A percentile compares a stretch with the other conserved stretches of the same genome.
Conservation (phyloP, 2,329 filamentous ascomycete genomes). For the Cadophora sp. region DNA sequence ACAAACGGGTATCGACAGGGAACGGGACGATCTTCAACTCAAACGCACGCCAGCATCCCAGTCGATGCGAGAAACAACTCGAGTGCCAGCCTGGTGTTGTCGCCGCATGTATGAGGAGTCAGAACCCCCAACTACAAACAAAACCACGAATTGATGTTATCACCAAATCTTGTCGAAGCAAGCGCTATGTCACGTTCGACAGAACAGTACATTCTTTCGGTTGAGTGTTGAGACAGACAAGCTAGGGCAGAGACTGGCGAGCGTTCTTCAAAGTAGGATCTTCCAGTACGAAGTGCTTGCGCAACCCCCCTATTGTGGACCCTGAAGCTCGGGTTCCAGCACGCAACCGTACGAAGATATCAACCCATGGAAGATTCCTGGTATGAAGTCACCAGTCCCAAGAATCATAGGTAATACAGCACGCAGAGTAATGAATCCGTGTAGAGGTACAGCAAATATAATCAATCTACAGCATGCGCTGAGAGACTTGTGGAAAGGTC, state of each 20-base stretch:
- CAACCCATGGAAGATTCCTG: neutral
- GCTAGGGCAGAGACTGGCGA: neutral
- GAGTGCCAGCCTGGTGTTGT: neutral
- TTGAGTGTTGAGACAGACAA: neutral
- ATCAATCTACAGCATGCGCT: constrained; percentile 1
- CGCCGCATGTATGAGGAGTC: constrained; percentile 1
- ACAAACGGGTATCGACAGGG: constrained; percentile 20
- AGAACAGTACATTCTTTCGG: neutral
- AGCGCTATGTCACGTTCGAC: neutral
- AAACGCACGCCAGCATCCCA: constrained; percentile 7
- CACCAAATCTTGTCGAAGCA: neutral
- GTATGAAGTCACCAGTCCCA: neutral
- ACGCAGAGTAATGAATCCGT: neutral
- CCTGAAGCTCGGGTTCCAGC: neutral
- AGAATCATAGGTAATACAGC: neutral
- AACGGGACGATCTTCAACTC: constrained; percentile 15
- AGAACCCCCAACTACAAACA: constrained; percentile 1
- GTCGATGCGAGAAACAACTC: constrained; percentile 21
- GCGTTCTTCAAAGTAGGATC: neutral
- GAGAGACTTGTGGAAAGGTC: constrained; percentile 26
- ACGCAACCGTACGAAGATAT: neutral
- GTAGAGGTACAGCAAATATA: neutral
- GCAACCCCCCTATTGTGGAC: neutral
- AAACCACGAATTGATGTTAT: neutral
- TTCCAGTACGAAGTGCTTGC: neutral